These are phyloP conservation scores for Crithidia bombi DNA, from an alignment of 208 protist genomes.

Conservation along the genomic window DNA sequence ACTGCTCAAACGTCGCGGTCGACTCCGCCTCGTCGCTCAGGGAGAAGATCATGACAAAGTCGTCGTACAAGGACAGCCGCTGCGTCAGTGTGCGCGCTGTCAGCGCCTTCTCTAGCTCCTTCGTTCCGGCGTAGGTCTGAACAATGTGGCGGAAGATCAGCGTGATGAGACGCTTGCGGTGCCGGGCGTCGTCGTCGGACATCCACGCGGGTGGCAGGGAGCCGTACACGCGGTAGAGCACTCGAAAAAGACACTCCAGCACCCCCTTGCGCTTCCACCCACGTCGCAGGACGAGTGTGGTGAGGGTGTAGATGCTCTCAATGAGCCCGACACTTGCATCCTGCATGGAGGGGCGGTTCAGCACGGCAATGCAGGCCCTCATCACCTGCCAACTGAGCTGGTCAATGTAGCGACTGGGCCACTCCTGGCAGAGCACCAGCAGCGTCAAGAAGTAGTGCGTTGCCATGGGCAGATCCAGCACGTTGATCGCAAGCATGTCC, in stretches of 20 bases:
- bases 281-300: slow-evolving; percentile 47
- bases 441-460: slow-evolving; percentile 66
- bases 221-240: slow-evolving; percentile 73
- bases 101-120: slow-evolving; percentile 78
- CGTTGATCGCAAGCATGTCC: slow-evolving; percentile 82
- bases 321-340: slow-evolving; percentile 59
- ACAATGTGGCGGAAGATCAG: slow-evolving; percentile 68
- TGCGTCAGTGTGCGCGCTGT: slow-evolving; percentile 66
- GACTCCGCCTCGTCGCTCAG: slow-evolving; percentile 40
- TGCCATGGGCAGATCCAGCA: slow-evolving; percentile 69
- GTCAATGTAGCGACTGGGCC: slow-evolving; percentile 57
- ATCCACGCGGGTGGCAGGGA: slow-evolving; percentile 66
- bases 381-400: slow-evolving; percentile 79
- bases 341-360: slow-evolving; percentile 67
- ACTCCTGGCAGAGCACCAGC: slow-evolving; percentile 55
- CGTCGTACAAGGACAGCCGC: slow-evolving; percentile 80
- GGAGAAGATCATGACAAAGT: slow-evolving; percentile 56
- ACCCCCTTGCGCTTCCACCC: slow-evolving; percentile 77
- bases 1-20: slow-evolving; percentile 58
- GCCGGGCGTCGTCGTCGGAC: slow-evolving; percentile 48
- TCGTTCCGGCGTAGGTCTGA: slow-evolving; percentile 58
- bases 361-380: slow-evolving; percentile 69
- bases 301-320: slow-evolving; percentile 60
- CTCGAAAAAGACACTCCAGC: slow-evolving; percentile 69
- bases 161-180: slow-evolving; percentile 55